Conservation (phyloP, 192 early-diverging fungal species). For the Gigaspora rosea region DNA sequence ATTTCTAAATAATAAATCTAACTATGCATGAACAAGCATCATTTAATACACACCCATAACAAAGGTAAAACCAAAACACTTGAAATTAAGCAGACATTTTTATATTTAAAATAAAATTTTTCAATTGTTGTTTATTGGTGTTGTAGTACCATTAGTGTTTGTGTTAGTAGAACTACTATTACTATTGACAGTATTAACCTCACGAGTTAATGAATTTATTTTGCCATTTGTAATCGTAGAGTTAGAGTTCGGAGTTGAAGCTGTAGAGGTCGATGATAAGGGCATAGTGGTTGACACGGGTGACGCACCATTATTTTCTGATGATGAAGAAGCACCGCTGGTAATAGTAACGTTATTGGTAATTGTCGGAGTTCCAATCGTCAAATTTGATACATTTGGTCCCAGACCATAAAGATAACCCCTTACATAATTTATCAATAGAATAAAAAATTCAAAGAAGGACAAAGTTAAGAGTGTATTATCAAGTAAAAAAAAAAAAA, state of each 20-base stretch:
- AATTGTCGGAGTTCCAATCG: not conserved
- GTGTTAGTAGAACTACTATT: not conserved
- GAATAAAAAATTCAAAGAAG: not conserved
- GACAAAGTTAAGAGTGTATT: not conserved
- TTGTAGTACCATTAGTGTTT: constrained; percentile 33
- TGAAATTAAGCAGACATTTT: too few species aligned
- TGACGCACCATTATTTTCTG: constrained; percentile 18
- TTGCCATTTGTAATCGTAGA: constrained; percentile 14
- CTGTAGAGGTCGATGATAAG: not conserved
- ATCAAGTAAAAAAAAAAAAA: not conserved
- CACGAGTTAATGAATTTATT: not conserved
- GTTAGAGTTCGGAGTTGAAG: not conserved
- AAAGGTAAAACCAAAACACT: too few species aligned
- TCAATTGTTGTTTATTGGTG: constrained; percentile 28
- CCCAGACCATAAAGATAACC: constrained; percentile 56
- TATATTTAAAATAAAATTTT: not conserved
- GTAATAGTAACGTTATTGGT: not conserved
- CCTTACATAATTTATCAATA: constrained; percentile 33
- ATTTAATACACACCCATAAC: too few species aligned
- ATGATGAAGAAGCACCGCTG: not conserved
- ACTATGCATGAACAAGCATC: too few species aligned
- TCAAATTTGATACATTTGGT: constrained; percentile 11
- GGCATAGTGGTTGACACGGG: not conserved
- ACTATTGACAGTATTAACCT: not conserved
- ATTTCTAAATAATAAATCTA: too few species aligned